Percentiles rank a stretch among this genome's conserved stretches.
phyloP scores from a whole-genome alignment of 306 rosid genomes.

The Lagenaria siceraria region DNA sequence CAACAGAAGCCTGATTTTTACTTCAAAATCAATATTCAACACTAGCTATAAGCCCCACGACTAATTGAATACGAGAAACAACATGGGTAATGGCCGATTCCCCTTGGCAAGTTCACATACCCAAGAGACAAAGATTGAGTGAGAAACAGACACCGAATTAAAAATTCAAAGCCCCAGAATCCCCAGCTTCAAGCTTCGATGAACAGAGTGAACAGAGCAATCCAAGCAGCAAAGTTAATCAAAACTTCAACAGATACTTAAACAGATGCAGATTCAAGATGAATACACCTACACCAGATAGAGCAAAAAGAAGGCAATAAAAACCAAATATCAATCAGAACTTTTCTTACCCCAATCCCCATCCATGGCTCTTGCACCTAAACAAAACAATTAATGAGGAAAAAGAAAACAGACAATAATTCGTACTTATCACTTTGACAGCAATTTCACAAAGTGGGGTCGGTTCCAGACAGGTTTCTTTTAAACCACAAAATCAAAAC shows the following conservation, averaged over 20 bases:
- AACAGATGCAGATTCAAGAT: not conserved
- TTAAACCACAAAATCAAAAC: constrained; percentile 2
- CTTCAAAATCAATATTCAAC: constrained; percentile 17
- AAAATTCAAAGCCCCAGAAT: not conserved
- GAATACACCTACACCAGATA: constrained; percentile 3
- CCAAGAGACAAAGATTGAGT: not conserved
- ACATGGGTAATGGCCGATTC: not conserved
- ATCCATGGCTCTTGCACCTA: not conserved
- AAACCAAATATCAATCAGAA: not conserved
- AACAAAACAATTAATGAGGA: not conserved
- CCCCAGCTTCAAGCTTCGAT: not conserved
- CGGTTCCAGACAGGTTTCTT: not conserved
- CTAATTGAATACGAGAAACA: constrained; percentile 16
- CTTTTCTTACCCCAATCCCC: not conserved
- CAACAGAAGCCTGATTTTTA: constrained; percentile 20
- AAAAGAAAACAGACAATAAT: constrained; percentile 7
- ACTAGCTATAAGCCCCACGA: constrained; percentile 15
- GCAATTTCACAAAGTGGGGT: constrained; percentile 7
- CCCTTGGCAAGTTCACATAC: not conserved
- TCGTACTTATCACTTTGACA: constrained; percentile 3
- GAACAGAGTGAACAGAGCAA: constrained; percentile 5
- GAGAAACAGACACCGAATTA: not conserved
- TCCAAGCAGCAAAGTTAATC: not conserved
- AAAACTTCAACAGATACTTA: not conserved
- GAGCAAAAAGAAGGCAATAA: not conserved